Base-by-base conservation (phyloP, 163 green algal species). In the Scenedesmus sp. region DNA sequence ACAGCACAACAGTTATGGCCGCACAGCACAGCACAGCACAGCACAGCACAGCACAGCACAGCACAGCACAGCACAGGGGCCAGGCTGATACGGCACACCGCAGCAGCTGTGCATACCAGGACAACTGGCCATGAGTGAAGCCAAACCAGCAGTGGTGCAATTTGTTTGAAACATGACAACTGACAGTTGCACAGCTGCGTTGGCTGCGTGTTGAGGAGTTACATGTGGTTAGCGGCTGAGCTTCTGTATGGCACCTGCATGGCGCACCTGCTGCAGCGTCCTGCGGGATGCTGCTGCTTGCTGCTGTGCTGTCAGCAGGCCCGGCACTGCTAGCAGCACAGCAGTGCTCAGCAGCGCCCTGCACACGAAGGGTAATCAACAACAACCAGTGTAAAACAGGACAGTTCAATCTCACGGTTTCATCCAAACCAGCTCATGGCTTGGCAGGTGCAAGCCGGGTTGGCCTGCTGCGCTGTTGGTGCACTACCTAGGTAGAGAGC, bases 271-370 rank as follows among this genome's bases (percentile, higher is more conserved):
- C 70, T 79, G 70, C 5, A 79, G 70, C 5, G 70, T 79, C 70
- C 70, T 79, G 70, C 70, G 70, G 1, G 70, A 79, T 79, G 70
- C 46, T 60, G 81, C 81, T 59, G 52, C 52, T 64, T 34, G 81
- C 81, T 59, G 81, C 81, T 62, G 52, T 4, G 13, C 12, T 60
- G 57, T 34, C 81, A 64, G 13, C 55, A 86, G 54, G 81, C 81
- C 46, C 8, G 77, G 77, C 46, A 59, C 77, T n/a, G 81, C 81
- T 16, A 86, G 81, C 81, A 86, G 81, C 52, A 59, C 81, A 34
- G 81, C 81, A 1, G 81, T 64, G 52, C 77, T 16, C 13, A 84
- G 13, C 77, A 84, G 23, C 3, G 23, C 70, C 70, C 70, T 79
- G 70, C 67, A 77, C 34, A 46, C 34, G 34, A 46, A 5, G 13